Evolutionary conservation across 495 filamentous ascomycete species (phyloP).

Genomic region (Parachaetomium inaequale): DNA sequence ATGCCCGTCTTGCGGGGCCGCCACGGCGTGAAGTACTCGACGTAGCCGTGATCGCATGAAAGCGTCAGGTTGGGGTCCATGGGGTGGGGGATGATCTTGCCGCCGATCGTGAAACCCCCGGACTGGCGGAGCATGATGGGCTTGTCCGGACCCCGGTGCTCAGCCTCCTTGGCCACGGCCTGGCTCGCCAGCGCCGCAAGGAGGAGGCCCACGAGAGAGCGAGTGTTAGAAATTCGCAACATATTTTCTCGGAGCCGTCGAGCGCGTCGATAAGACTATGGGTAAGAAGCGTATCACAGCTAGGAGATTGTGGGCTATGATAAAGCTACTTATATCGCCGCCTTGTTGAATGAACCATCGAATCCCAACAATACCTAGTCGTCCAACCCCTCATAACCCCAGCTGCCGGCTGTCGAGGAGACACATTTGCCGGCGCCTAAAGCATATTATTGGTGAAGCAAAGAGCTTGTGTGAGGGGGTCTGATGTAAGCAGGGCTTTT

Average conservation of each 20-base stretch:
- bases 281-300: too few species aligned
- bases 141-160: slow-evolving; percentile 1
- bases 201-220: neutral
- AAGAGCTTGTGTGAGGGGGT: neutral
- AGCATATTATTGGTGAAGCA: neutral
- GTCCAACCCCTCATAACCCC: neutral
- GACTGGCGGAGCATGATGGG: slow-evolving; percentile 41
- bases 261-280: neutral
- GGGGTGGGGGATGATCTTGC: slow-evolving; percentile 34
- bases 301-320: too few species aligned
- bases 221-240: neutral
- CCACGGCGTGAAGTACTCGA: slow-evolving; percentile 51
- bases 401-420: neutral
- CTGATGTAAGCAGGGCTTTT: neutral
- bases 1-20: slow-evolving; percentile 41
- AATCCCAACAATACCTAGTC: neutral
- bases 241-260: neutral
- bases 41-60: slow-evolving; percentile 49
- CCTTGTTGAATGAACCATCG: too few species aligned
- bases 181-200: neutral
- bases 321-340: too few species aligned
- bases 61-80: slow-evolving; percentile 35
- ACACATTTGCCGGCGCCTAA: neutral
- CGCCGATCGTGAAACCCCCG: slow-evolving; percentile 41
- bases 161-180: neutral